These are phyloP conservation scores for Alternaria panax DNA, from an alignment of 2,329 filamentous ascomycete species.

Conservation along the genomic window DNA sequence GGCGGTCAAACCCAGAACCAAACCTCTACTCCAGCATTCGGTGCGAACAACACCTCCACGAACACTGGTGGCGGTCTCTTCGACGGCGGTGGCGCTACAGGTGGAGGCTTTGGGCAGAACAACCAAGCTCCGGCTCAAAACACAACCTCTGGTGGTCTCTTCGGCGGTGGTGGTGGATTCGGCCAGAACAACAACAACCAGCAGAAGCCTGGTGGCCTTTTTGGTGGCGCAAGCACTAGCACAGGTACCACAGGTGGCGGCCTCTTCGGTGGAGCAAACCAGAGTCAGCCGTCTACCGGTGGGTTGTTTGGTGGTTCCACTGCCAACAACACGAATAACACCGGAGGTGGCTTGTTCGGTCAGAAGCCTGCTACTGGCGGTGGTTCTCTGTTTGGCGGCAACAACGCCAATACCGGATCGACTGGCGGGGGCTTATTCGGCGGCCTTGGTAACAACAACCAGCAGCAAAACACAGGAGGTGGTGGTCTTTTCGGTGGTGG, in stretches of 20 bases:
- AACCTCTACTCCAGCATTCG: constrained; percentile 39
- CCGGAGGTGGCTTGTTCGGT: constrained; percentile 53
- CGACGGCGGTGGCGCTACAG: constrained; percentile 26
- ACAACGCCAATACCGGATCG: constrained; percentile 23
- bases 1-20: constrained; percentile 42
- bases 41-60: constrained; percentile 34
- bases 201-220: constrained; percentile 50
- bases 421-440: constrained; percentile 48
- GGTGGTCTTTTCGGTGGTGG: constrained; percentile 49
- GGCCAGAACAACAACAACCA: constrained; percentile 47
- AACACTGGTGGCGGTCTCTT: constrained; percentile 41
- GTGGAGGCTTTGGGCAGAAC: constrained; percentile 44
- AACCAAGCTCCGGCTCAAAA: constrained; percentile 35
- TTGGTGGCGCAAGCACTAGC: constrained; percentile 37
- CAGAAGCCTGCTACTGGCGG: constrained; percentile 35
- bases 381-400: constrained; percentile 41
- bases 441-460: constrained; percentile 39
- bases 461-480: constrained; percentile 42
- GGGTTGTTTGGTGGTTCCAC: constrained; percentile 62
- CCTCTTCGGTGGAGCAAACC: constrained; percentile 58
- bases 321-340: constrained; percentile 39
- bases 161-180: constrained; percentile 50
- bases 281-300: constrained; percentile 33
- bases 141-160: constrained; percentile 50
- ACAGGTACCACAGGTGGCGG: constrained; percentile 53